A percentile compares a stretch with the other conserved stretches of the same genome.
These are phyloP conservation scores for Uronychia setigera DNA, from an alignment of 73 alveolate genomes.

Conservation along the genomic window DNA sequence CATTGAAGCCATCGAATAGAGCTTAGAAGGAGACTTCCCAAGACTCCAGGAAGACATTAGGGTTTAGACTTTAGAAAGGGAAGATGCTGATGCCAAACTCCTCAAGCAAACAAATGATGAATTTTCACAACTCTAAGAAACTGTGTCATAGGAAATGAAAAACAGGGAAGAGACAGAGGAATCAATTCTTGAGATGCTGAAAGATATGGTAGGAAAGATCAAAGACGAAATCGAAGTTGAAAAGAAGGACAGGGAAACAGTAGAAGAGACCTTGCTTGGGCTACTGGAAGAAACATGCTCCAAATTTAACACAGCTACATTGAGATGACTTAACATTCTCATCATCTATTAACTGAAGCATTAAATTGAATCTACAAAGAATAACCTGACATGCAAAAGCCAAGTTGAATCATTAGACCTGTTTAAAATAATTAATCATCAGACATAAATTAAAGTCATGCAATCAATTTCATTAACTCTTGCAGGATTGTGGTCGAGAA, in stretches of 20 bases:
- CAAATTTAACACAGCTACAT: slow-evolving; percentile 79
- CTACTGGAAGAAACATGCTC: slow-evolving; percentile 94
- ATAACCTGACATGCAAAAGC: no score
- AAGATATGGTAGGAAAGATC: slow-evolving; percentile 86
- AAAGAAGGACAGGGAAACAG: slow-evolving; percentile 91
- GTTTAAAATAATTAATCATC: no score
- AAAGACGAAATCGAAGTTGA: slow-evolving; percentile 92
- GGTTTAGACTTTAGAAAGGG: slow-evolving; percentile 64
- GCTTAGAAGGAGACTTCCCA: slow-evolving; percentile 77
- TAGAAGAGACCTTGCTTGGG: slow-evolving; percentile 92
- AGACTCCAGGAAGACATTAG: slow-evolving; percentile 61
- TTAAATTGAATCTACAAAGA: no score
- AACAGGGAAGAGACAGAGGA: slow-evolving; percentile 96
- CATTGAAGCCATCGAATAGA: slow-evolving; percentile 68
- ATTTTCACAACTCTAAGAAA: slow-evolving; percentile 64
- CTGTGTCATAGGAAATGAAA: slow-evolving; percentile 75
- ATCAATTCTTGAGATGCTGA: slow-evolving; percentile 89
- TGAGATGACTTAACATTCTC: no score
- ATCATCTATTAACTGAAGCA: no score
- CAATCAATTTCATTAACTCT: no score
- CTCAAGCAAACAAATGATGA: slow-evolving; percentile 65
- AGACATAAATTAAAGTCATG: no score
- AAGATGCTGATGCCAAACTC: slow-evolving; percentile 63
- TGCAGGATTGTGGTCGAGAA: no score
- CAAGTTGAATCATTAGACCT: no score